phyloP scores from a whole-genome alignment of 148 eudicot genomes.

The Rhododendron ferrugineum region DNA sequence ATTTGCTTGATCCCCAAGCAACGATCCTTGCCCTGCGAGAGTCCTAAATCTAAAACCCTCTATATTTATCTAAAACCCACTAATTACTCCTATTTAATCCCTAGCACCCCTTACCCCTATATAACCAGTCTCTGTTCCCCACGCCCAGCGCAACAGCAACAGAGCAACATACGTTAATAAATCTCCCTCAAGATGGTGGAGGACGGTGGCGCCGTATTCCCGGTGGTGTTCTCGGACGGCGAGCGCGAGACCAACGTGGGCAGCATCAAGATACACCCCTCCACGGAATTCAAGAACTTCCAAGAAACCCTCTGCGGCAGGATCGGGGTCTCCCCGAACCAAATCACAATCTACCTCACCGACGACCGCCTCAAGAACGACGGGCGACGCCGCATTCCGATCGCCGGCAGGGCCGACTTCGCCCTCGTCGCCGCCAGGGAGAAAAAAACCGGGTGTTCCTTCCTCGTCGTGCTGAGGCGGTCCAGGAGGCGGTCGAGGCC shows the following conservation, averaged over 20 bases:
- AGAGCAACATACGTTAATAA: not conserved
- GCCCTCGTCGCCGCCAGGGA: slow-evolving; percentile 7
- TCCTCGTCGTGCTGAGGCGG: slow-evolving; percentile 53
- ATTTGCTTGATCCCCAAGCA: not conserved
- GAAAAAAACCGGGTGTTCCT: slow-evolving; percentile 18
- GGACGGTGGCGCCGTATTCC: slow-evolving; percentile 20
- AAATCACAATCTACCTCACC: slow-evolving; percentile 52
- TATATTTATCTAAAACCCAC: not conserved
- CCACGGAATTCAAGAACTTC: slow-evolving; percentile 47
- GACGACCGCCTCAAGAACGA: slow-evolving; percentile 22
- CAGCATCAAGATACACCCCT: slow-evolving; percentile 27
- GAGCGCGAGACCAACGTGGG: slow-evolving; percentile 53
- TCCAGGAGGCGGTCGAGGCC: slow-evolving; percentile 29
- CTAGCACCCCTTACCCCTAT: not conserved
- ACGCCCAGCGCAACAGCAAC: not conserved
- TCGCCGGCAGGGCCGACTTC: slow-evolving; percentile 56
- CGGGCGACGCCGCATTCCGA: slow-evolving; percentile 38
- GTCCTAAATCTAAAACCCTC: not conserved
- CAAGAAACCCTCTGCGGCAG: slow-evolving; percentile 36
- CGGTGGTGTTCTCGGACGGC: slow-evolving; percentile 66
- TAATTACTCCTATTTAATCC: not conserved
- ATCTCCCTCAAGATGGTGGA: not conserved
- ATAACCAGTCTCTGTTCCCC: not conserved
- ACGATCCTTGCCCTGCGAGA: not conserved
- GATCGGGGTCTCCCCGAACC: slow-evolving; percentile 68